Conservation (phyloP, 1,284 basidiomycete species). For the Boletus mariae region DNA sequence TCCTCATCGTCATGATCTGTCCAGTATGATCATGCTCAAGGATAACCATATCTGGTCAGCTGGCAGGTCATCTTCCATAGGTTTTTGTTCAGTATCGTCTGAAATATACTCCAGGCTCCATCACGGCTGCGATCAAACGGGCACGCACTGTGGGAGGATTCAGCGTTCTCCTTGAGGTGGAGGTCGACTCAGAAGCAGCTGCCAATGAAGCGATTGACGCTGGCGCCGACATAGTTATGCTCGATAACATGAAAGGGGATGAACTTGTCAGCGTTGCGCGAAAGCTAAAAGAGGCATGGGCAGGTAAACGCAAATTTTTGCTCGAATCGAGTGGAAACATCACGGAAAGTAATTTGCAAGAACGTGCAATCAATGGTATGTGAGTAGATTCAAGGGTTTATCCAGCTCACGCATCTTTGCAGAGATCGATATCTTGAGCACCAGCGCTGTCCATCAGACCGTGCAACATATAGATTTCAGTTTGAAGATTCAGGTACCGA, state of each 20-base stretch:
- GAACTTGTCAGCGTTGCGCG: constrained; percentile 68
- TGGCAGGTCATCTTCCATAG: constrained; percentile 44
- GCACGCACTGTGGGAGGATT: constrained; percentile 92
- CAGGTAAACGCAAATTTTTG: constrained; percentile 75
- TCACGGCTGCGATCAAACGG: constrained; percentile 81
- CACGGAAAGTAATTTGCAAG: constrained; percentile 77
- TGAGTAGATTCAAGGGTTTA: constrained; percentile 4
- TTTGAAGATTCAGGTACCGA: constrained; percentile 82
- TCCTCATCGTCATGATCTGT: constrained; percentile 93
- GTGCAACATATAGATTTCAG: constrained; percentile 92
- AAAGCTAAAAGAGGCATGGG: constrained; percentile 73
- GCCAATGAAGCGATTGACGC: constrained; percentile 95
- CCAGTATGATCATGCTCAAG: constrained; percentile 99
- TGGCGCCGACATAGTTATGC: constrained; percentile 97
- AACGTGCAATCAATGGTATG: constrained; percentile 73
- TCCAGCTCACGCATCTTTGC: constrained; percentile 11
- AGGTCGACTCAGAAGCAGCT: constrained; percentile 85
- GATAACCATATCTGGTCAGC: constrained; percentile 99
- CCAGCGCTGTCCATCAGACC: constrained; percentile 89
- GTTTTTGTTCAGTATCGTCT: neutral
- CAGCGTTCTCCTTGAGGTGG: constrained; percentile 90
- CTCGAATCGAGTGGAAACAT: constrained; percentile 93
- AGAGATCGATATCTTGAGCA: constrained; percentile 94
- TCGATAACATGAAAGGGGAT: constrained; percentile 89
- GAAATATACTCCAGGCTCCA: constrained; percentile 62